Conservation (phyloP, 176 grass and related monocot species). For the Eleusine indica region DNA sequence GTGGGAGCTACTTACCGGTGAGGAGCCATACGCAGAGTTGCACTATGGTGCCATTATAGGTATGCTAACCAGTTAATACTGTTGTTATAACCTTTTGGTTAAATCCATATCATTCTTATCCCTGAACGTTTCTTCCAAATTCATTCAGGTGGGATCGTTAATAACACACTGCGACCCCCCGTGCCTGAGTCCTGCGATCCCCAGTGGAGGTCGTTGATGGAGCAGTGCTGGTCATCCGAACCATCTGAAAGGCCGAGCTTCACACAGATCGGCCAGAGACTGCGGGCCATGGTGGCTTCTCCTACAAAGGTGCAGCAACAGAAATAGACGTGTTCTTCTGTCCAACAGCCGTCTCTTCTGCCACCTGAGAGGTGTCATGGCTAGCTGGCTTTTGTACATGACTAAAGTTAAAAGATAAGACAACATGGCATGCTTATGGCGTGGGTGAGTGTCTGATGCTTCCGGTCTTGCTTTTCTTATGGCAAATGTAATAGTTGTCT, state of each 20-base stretch:
- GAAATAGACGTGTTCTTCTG: slow-evolving; percentile 47
- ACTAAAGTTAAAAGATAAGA: slow-evolving; percentile 10
- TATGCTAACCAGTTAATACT: not conserved
- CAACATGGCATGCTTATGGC: not conserved
- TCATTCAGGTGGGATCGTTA: slow-evolving; percentile 89
- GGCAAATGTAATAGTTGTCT: slow-evolving; percentile 21
- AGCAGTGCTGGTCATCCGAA: slow-evolving; percentile 86
- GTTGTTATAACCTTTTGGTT: not conserved
- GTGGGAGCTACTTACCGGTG: slow-evolving; percentile 95
- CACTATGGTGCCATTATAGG: slow-evolving; percentile 97
- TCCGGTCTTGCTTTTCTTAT: not conserved
- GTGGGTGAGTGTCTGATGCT: slow-evolving; percentile 13
- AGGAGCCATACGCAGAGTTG: slow-evolving; percentile 87
- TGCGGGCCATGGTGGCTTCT: slow-evolving; percentile 69
- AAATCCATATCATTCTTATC: slow-evolving; percentile 7
- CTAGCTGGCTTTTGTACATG: slow-evolving; percentile 33
- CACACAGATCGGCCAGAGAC: slow-evolving; percentile 64
- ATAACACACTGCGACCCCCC: slow-evolving; percentile 75
- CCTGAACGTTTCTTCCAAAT: not conserved
- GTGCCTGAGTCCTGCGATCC: slow-evolving; percentile 75
- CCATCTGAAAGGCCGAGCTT: slow-evolving; percentile 75
- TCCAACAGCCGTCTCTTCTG: not conserved
- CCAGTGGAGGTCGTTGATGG: slow-evolving; percentile 86
- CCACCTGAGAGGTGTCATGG: slow-evolving; percentile 10
- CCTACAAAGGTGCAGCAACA: slow-evolving; percentile 45